Evolutionary conservation across 2,329 filamentous ascomycete genomes (phyloP).

Genomic region (Clarireedia homoeocarpa): DNA sequence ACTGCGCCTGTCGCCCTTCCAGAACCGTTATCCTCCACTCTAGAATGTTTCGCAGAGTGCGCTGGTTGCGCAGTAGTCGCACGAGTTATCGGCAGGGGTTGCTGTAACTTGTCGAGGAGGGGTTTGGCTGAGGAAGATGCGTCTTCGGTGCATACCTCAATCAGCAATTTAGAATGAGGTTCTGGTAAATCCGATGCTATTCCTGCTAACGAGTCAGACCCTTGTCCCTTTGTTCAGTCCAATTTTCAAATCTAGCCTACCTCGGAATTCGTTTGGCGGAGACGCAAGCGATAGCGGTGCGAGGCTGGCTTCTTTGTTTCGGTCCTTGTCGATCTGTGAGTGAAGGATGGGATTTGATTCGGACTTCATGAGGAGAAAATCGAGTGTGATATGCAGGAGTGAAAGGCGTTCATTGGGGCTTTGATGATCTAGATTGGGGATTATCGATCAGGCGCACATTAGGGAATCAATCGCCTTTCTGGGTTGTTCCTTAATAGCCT

Average conservation of each 20-base stretch:
- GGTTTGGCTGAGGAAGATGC: neutral
- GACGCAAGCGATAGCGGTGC: neutral
- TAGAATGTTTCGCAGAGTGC: slow-evolving; percentile 19
- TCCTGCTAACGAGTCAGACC: slow-evolving; percentile 1
- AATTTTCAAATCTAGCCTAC: neutral
- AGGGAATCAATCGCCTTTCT: too few relatives aligned
- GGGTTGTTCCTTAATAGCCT: too few relatives aligned
- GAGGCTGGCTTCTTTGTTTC: neutral
- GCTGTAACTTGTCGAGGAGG: neutral
- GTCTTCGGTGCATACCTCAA: neutral
- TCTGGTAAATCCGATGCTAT: neutral
- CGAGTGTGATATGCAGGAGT: too few relatives aligned
- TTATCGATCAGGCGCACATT: too few relatives aligned
- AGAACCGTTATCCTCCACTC: slow-evolving; percentile 14
- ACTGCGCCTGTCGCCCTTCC: slow-evolving; percentile 6
- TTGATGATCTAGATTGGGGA: too few relatives aligned
- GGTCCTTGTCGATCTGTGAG: neutral
- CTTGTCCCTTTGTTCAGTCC: slow-evolving; percentile 4
- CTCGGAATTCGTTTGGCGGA: neutral
- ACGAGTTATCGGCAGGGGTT: neutral
- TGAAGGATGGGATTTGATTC: neutral
- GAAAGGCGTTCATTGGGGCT: too few relatives aligned
- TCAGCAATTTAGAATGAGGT: neutral
- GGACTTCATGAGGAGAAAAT: neutral
- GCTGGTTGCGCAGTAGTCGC: neutral